Conservation (phyloP, 225 moss, liverwort and hornwort species). For the Climacium dendroides region DNA sequence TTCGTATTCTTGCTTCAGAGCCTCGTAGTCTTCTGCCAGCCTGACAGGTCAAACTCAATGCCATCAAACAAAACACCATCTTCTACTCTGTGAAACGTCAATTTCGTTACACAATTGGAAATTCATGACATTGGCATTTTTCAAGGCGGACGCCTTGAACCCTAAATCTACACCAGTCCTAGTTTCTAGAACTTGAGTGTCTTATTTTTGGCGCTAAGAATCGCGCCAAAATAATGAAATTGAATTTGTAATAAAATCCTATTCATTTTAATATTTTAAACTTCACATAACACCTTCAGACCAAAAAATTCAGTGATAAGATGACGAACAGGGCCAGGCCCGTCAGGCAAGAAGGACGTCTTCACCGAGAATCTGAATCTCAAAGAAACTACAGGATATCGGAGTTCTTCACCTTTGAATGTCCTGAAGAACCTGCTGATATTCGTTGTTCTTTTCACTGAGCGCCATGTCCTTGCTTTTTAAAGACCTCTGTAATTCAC, state of each 20-base stretch:
- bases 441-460: constrained; percentile 22
- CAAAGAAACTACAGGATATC: not conserved
- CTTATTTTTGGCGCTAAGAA: not conserved
- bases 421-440: constrained; percentile 31
- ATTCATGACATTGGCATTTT: not conserved
- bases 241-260: not conserved
- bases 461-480: constrained; percentile 43
- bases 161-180: not conserved
- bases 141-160: not conserved
- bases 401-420: constrained; percentile 24
- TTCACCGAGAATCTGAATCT: not conserved
- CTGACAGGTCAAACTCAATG: constrained; percentile 6
- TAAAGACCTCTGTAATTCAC: constrained; percentile 40
- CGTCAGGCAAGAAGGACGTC: not conserved
- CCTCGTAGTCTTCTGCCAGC: constrained; percentile 44
- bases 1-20: constrained; percentile 48
- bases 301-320: not conserved
- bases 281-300: not conserved
- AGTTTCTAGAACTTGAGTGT: not conserved
- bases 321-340: not conserved
- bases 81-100: not conserved
- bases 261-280: not conserved
- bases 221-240: not conserved
- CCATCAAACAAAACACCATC: not conserved
- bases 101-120: not conserved